Conservation (phyloP, 2,329 filamentous ascomycete genomes). For the Curvularia verruculosa region DNA sequence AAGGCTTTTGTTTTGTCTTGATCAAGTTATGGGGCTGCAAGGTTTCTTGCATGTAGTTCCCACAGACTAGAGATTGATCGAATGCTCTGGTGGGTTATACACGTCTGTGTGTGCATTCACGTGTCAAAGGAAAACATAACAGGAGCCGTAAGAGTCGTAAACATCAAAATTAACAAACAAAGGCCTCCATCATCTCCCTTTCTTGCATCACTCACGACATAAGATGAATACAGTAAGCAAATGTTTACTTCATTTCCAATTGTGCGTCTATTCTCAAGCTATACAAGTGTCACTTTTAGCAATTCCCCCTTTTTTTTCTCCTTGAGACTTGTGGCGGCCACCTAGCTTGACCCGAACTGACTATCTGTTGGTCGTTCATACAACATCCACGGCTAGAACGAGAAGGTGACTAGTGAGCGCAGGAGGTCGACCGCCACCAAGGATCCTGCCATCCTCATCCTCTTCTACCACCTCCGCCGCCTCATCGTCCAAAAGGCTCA, state of each 20-base stretch:
- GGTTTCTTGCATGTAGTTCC: no score
- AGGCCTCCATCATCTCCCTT: background rate
- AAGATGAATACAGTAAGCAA: background rate
- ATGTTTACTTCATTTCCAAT: background rate
- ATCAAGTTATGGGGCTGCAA: no score
- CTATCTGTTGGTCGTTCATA: conserved; percentile 5
- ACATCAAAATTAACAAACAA: no score
- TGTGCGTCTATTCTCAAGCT: background rate
- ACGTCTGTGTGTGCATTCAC: background rate
- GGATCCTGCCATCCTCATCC: conserved; percentile 65
- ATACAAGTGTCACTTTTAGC: background rate
- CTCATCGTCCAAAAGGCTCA: conserved; percentile 58
- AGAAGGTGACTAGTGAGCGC: conserved; percentile 40
- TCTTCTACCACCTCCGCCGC: conserved; percentile 65
- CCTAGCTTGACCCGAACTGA: conserved; percentile 61
- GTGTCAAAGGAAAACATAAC: background rate
- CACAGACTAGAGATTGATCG: background rate
- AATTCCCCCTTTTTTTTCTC: background rate
- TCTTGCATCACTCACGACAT: background rate
- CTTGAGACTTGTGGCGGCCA: conserved; percentile 48
- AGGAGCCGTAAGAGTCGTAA: background rate
- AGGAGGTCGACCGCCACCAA: conserved; percentile 69
- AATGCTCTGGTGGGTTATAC: background rate
- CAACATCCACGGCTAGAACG: background rate
- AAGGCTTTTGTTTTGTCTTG: no score